A percentile compares a stretch with the other conserved stretches of the same genome.
phyloP scores from a whole-genome alignment of 2,329 filamentous ascomycete species.

The Ophiostoma montium region DNA sequence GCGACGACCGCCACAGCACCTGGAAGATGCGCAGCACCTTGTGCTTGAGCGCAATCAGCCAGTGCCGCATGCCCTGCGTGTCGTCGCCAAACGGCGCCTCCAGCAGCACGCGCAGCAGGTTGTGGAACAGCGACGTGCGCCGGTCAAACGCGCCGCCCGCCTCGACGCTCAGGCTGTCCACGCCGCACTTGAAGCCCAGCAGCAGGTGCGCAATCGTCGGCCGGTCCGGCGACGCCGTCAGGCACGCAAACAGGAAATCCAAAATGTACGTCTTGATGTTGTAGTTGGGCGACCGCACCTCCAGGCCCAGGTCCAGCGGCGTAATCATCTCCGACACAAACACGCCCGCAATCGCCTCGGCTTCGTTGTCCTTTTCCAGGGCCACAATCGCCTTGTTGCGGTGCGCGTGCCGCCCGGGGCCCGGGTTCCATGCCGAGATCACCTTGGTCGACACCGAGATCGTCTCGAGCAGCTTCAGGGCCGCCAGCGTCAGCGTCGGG shows the following conservation, averaged over 20 bases:
- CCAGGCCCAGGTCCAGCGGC: conserved; percentile 57
- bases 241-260: conserved; percentile 70
- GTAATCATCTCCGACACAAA: conserved; percentile 56
- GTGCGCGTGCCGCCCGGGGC: conserved; percentile 44
- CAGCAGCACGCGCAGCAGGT: conserved; percentile 57
- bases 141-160: conserved; percentile 56
- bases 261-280: conserved; percentile 73
- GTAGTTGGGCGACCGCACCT: conserved; percentile 57
- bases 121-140: conserved; percentile 69
- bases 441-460: conserved; percentile 74
- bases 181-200: conserved; percentile 70
- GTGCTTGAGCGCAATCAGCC: conserved; percentile 55
- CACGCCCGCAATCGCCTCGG: conserved; percentile 63
- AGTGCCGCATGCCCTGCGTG: conserved; percentile 43
- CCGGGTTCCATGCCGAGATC: conserved; percentile 52
- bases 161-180: conserved; percentile 54
- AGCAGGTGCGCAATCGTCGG: conserved; percentile 85
- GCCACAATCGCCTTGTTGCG: conserved; percentile 78
- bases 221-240: conserved; percentile 58
- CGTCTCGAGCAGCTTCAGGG: conserved; percentile 70
- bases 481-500: conserved; percentile 63
- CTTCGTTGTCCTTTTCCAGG: conserved; percentile 68
- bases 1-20: conserved; percentile 67
- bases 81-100: conserved; percentile 52
- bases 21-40: conserved; percentile 60